Evolutionary conservation across 768 basidiomycete genomes (phyloP), one percentile per base, ranked within the genome.

Genomic region (Xerocomus spinulosus): DNA sequence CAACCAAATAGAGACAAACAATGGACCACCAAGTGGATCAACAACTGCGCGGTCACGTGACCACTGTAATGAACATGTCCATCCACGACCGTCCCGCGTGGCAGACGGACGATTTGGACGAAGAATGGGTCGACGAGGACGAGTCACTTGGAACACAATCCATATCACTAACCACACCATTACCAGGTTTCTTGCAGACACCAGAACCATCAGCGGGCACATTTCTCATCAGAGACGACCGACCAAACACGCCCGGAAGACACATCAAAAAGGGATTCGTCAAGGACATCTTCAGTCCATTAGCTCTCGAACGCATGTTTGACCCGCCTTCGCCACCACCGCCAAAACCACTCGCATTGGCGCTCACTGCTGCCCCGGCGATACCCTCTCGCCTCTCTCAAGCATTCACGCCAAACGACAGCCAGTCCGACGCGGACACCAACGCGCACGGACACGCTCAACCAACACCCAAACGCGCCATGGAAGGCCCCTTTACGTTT

Each of bases 281-380:
- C 38, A 91, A 87, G 68, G 82, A 87, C 67, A 81, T 97, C 62
- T 97, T 97, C 71, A 90, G 84, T 46, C 91, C 92, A 0, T 64
- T 92, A 45, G 83, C 85, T 21, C 74, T 96, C 9, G 92, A 96
- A 68, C 79, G 77, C 46, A 92, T 96, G 89, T 96, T 95, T 55
- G 88, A 94, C 52, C 93, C 93, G 8, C 93, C 93, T 1, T 89
- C 91, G 7, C 90, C 90, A 4, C 88, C 87, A 5, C 58, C 66
- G 15, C 55, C 57, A 37, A 56, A 50, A 58, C 33, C 52, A 29
- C 42, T 51, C 45, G 49, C 51, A n/a, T 30, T 56, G 30, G 41
- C 59, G 34, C 52, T 66, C 49, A 55, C 55, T 15, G 52, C 65
- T 30, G 65, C 67, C n/a, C 66, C 66, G 10, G 18, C 56, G 2